Evolutionary conservation across 225 moss, liverwort and hornwort species (phyloP).

Genomic region (Physcomitrellopsis africana): DNA sequence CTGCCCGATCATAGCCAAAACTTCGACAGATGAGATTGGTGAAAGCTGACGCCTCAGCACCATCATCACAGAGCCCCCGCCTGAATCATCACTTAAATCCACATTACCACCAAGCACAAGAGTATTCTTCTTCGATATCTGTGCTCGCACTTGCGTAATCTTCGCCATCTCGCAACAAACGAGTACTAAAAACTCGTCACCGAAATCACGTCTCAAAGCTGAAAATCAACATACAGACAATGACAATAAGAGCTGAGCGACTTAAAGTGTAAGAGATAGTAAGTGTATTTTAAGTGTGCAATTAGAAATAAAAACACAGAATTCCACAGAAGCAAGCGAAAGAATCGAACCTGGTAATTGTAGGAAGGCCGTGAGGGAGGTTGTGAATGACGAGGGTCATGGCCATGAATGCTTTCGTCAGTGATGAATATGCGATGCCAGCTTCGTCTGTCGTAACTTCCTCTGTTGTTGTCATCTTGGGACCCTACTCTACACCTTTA

Average conservation of each 20-base stretch:
- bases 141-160: constrained; percentile 96
- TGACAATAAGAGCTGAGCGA: no score
- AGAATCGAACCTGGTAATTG: no score
- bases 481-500: constrained; percentile 93
- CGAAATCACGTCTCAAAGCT: no score
- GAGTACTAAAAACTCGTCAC: constrained; percentile 16
- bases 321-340: no score
- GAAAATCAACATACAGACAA: no score
- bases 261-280: no score
- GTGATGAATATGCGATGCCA: constrained; percentile 95
- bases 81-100: constrained; percentile 88
- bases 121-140: constrained; percentile 85
- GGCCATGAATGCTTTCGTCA: constrained; percentile 71
- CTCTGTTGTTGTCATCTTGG: constrained; percentile 85
- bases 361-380: no score
- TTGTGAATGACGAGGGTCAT: no score
- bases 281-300: no score
- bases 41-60: constrained; percentile 87
- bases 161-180: constrained; percentile 80
- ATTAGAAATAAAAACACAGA: no score
- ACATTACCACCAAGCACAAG: constrained; percentile 91
- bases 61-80: constrained; percentile 82
- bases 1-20: constrained; percentile 85
- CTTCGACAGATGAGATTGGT: constrained; percentile 74
- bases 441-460: constrained; percentile 67